Conservation (phyloP, 148 eudicot species). For the Polygonum maritimum region DNA sequence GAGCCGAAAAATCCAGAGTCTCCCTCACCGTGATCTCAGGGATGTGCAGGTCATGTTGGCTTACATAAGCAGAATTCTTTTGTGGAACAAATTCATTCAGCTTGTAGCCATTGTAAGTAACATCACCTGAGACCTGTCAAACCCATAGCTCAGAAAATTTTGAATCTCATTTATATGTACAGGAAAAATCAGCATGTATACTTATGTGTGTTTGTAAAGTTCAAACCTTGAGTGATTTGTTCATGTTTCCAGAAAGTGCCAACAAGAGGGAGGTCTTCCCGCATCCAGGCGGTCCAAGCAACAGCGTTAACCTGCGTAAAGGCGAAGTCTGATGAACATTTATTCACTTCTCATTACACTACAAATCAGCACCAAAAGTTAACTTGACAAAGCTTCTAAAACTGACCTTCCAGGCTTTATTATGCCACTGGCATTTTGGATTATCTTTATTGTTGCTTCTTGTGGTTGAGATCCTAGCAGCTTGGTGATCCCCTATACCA, state of each 20-base stretch:
- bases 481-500: background rate
- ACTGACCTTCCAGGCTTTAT: conserved; percentile 73
- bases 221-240: conserved; percentile 53
- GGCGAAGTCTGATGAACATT: background rate
- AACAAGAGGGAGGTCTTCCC: conserved; percentile 68
- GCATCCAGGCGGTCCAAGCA: conserved; percentile 86
- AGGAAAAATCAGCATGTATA: background rate
- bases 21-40: conserved; percentile 83
- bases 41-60: conserved; percentile 65
- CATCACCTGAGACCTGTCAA: conserved; percentile 33
- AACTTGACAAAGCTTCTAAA: background rate
- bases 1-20: conserved; percentile 66
- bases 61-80: conserved; percentile 64
- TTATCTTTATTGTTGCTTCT: conserved; percentile 40
- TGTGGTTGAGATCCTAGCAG: conserved; percentile 27
- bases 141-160: background rate
- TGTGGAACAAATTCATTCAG: conserved; percentile 61
- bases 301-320: conserved; percentile 50
- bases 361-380: background rate
- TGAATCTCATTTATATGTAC: background rate
- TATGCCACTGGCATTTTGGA: conserved; percentile 52
- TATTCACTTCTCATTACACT: background rate
- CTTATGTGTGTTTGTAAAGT: background rate
- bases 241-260: conserved; percentile 66
- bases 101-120: conserved; percentile 65